Evolutionary conservation across 2,329 filamentous ascomycete species (phyloP), one percentile per base, ranked within the genome.

Genomic region (Gnomoniopsis smithogilvyi): DNA sequence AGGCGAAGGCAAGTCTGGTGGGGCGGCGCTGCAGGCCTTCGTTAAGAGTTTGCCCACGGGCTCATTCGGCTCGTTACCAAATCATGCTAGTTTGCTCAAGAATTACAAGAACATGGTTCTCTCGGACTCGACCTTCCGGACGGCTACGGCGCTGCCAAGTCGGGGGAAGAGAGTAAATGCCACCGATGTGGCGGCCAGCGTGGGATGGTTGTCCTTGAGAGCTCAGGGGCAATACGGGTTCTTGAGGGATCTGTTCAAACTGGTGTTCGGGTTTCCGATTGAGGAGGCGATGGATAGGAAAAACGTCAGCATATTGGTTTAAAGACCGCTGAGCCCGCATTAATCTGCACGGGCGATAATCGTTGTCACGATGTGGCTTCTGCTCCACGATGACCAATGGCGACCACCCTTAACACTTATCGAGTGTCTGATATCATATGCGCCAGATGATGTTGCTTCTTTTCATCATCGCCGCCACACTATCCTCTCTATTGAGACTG

Each of bases 231-330:
- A 92, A 66, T 95, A 95, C 72, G 78, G 78, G 10, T 97, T 94
- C 80, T 76, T 97, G 63, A 81, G 86, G 52, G 92, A 96, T 67
- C 78, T 97, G 15, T 97, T 91, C 75, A 83, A 85, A 55, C 80
- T 94, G 45, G 92, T 96, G 2, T 96, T 96, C 71, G 90, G 91
- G 3, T 94, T 94, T 68, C 84, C 88, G 51, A 75, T 92, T 17
- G 91, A 96, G 57, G 92, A 96, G 67, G 88, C 85, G 1, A 85
- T 89, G 50, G 76, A 80, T 56, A 80, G 88, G 64, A 89, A 90
- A 67, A 84, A 81, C 58, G 78, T 87, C 51, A 85, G 81, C 61
- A 88, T 90, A 60, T 74, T 75, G 19, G 78, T 88, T 19, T 86
- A 69, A 65, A 22, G 30, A 26, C n/a, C 8, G 21, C 43, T 24